Evolutionary conservation across 2,329 filamentous ascomycete genomes (phyloP).

Genomic region (Aspergillus tamarii): DNA sequence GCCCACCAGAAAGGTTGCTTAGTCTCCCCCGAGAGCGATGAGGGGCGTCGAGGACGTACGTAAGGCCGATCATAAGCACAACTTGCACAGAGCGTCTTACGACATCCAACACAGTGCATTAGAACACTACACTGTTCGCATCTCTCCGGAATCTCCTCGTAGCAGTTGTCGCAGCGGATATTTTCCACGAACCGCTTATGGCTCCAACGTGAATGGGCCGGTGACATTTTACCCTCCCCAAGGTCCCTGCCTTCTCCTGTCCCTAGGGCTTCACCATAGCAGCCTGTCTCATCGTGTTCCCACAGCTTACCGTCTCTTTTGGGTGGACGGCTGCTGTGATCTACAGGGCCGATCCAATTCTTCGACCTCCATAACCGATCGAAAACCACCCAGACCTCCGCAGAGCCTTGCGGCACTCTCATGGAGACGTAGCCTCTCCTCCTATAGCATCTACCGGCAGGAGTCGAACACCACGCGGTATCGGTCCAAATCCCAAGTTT

Average conservation of each 20-base stretch:
- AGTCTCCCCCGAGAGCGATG: conserved; percentile 14
- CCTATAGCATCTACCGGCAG: conserved; percentile 59
- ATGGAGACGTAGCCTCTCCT: conserved; percentile 61
- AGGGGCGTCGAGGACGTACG: conserved; percentile 32
- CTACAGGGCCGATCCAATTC: conserved; percentile 58
- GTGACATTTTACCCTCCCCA: conserved; percentile 58
- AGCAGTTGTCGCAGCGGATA: conserved; percentile 58
- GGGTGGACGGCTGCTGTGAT: conserved; percentile 30
- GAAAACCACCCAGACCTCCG: conserved; percentile 66
- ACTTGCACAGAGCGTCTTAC: conserved; percentile 63
- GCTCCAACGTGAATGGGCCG: conserved; percentile 57
- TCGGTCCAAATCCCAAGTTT: conserved; percentile 64
- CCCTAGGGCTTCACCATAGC: conserved; percentile 59
- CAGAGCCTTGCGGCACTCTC: conserved; percentile 57
- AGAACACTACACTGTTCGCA: conserved; percentile 64
- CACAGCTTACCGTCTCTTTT: conserved; percentile 56
- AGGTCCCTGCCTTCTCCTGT: conserved; percentile 47
- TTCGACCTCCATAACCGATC: conserved; percentile 62
- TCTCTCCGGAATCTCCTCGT: conserved; percentile 56
- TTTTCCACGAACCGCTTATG: conserved; percentile 57
- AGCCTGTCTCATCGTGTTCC: conserved; percentile 59
- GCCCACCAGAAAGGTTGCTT: conserved; percentile 62
- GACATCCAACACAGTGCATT: conserved; percentile 65
- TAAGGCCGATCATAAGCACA: conserved; percentile 61
- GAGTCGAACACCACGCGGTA: conserved; percentile 64